These are phyloP conservation scores for Emergomyces orientalis DNA, from an alignment of 2,329 filamentous ascomycete genomes.

Conservation along the genomic window DNA sequence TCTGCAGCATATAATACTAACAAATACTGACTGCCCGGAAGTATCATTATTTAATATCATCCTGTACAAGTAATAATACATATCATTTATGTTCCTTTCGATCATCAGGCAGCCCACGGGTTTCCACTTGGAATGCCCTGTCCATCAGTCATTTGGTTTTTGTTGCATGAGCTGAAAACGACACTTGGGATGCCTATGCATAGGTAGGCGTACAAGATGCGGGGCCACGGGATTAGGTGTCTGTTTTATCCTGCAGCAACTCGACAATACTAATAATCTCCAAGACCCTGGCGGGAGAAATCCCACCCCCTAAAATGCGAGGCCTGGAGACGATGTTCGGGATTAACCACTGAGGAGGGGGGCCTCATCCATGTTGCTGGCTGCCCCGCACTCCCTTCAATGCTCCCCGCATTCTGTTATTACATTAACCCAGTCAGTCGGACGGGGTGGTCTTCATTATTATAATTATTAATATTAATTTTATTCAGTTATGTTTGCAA, in stretches of 20 bases:
- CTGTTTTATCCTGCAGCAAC: not conserved
- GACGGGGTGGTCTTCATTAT: no score
- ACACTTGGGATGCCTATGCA: not conserved
- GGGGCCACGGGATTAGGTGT: not conserved
- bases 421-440: not conserved
- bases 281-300: not conserved
- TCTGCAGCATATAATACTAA: no score
- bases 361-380: not conserved
- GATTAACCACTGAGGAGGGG: not conserved
- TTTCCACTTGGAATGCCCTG: not conserved
- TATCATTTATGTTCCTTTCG: not conserved
- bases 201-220: not conserved
- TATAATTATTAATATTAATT: no score
- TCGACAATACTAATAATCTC: not conserved
- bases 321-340: not conserved
- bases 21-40: no score
- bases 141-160: not conserved
- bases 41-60: not conserved
- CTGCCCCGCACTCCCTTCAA: not conserved
- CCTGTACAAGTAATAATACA: not conserved
- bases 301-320: not conserved
- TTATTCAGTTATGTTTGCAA: no score
- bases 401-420: not conserved
- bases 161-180: constrained; percentile 1
- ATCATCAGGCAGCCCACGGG: not conserved